Percentiles rank a stretch among this genome's conserved stretches.
Evolutionary conservation across 2,329 filamentous ascomycete genomes (phyloP).

Genomic region (Claviceps humidiphila): DNA sequence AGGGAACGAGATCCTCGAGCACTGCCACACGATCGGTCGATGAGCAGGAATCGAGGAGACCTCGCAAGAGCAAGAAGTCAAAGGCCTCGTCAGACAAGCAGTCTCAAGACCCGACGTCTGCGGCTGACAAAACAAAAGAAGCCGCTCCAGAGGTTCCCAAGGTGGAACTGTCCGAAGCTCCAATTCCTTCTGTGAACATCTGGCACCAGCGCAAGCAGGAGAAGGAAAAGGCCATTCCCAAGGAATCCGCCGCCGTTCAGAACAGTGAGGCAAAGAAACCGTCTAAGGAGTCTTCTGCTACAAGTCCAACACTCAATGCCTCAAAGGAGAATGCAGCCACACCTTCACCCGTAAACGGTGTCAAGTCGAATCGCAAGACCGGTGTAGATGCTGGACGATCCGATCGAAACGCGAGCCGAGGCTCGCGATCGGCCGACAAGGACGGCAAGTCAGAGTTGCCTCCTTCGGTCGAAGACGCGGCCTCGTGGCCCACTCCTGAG

Average conservation of each 20-base stretch:
- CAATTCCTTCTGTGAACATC: slow-evolving; percentile 70
- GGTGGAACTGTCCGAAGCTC: slow-evolving; percentile 63
- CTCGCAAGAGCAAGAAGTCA: slow-evolving; percentile 50
- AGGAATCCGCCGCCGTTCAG: slow-evolving; percentile 14
- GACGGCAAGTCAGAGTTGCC: slow-evolving; percentile 22
- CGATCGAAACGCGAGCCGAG: slow-evolving; percentile 32
- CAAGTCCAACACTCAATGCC: slow-evolving; percentile 4
- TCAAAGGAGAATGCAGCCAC: slow-evolving; percentile 13
- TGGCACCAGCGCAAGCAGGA: slow-evolving; percentile 72
- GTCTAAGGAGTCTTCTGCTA: slow-evolving; percentile 10
- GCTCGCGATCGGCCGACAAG: slow-evolving; percentile 31
- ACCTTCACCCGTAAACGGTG: slow-evolving; percentile 18
- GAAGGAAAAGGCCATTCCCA: slow-evolving; percentile 37
- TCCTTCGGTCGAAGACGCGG: slow-evolving; percentile 62
- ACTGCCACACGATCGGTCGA: slow-evolving; percentile 53
- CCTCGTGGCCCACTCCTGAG: slow-evolving; percentile 85
- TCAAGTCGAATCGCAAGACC: slow-evolving; percentile 29
- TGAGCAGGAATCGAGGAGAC: slow-evolving; percentile 33
- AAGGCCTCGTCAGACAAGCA: slow-evolving; percentile 27
- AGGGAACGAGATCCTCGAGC: slow-evolving; percentile 46
- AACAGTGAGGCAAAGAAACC: slow-evolving; percentile 31
- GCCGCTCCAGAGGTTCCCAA: slow-evolving; percentile 34
- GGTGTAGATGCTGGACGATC: slow-evolving; percentile 24
- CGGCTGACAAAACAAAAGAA: slow-evolving; percentile 43
- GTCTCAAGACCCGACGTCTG: slow-evolving; percentile 35